Evolutionary conservation across 768 basidiomycete species (phyloP), one percentile per base, ranked within the genome.

Genomic region (Lactifluus piperatus): DNA sequence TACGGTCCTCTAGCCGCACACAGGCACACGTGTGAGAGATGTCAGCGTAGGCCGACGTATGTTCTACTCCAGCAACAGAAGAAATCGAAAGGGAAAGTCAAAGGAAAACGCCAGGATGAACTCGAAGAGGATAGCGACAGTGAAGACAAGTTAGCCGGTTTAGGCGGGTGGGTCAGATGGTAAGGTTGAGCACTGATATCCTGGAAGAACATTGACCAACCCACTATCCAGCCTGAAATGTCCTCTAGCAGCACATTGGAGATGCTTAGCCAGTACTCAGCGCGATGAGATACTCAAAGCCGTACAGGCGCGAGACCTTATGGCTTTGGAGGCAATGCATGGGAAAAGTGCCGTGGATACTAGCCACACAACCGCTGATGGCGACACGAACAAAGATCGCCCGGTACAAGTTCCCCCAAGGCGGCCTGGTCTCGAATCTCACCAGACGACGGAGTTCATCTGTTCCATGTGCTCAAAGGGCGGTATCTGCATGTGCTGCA

Each of bases 131-230:
- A 77, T 45, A 81, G 79, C 20, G 77, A 81, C 30, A 83, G 85
- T 44, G 73, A 77, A 37, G 79, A 81, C 37, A 74, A 72, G 49
- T 71, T 82, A 10, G 71, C 62, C 13, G 68, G 70, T 7, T 72
- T 86, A 47, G 91, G 91, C 13, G 91, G 91, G 27, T 94, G 91
- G 91, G 82, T 92, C 62, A 79, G 82, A 72, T 94, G 91, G 89
- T 89, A 68, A 56, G 79, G 72, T 46, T 30, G 26, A 32, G 5
- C 52, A 45, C 32, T 55, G 18, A 50, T 20, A 22, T 18, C 27
- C 22, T 51, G n/a, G n/a, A 54, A 5, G 44, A 45, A 54, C 44
- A 32, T 41, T 18, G 37, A 59, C 43, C 49, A 69, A 9, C 70
- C 36, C 39, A 34, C 27, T 51, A 10, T 6, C 20, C 57, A 91